A percentile compares a stretch with the other conserved stretches of the same genome.
phyloP scores from a whole-genome alignment of 179 eudicot genomes.

The Patellifolia procumbens region DNA sequence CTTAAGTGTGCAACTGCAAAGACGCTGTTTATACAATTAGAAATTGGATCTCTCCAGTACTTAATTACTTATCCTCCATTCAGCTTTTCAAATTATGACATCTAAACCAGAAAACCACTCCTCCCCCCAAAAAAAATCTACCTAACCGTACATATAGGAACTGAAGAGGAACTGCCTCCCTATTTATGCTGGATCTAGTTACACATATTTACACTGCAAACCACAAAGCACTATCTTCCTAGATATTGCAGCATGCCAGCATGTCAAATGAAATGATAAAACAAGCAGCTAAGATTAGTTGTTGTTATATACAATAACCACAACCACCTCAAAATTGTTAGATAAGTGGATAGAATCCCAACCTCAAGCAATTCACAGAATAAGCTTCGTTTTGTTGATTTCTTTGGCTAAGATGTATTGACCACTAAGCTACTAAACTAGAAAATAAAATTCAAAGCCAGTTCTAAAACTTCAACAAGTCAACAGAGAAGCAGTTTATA shows the following conservation, averaged over 20 bases:
- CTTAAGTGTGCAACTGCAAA: background rate
- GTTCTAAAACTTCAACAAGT: background rate
- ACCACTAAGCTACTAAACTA: background rate
- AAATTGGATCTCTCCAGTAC: too few species aligned
- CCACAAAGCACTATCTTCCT: background rate
- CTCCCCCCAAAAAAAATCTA: too few species aligned
- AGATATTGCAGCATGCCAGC: background rate
- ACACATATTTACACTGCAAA: background rate
- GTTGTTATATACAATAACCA: too few species aligned
- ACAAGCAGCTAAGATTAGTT: background rate
- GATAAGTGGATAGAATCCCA: background rate
- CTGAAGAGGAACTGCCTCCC: too few species aligned
- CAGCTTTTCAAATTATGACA: too few species aligned
- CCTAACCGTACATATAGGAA: too few species aligned
- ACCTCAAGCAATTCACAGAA: background rate
- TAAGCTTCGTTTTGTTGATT: background rate
- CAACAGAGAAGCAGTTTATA: background rate
- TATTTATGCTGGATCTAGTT: background rate
- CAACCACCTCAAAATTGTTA: too few species aligned
- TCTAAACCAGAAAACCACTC: too few species aligned
- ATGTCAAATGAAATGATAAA: background rate
- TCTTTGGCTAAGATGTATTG: background rate
- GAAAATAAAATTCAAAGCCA: conserved; percentile 8
- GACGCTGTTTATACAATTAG: background rate
- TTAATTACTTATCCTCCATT: too few species aligned